Percentiles rank a stretch among this genome's conserved stretches.
Conservation (phyloP, 306 rosid species). For the Trifolium fragiferum region DNA sequence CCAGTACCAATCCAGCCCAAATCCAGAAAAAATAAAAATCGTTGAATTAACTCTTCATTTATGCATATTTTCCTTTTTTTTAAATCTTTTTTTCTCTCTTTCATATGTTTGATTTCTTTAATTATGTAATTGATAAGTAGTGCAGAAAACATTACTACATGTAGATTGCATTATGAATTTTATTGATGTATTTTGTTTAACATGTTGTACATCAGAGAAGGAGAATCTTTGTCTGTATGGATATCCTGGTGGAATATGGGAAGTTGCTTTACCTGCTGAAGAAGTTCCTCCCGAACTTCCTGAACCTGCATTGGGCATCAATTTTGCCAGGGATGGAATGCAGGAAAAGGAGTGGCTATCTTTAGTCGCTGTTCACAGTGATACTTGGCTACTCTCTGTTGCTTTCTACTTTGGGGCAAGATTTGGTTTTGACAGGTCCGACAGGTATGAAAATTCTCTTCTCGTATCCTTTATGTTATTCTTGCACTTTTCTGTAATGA, state of each 20-base stretch:
- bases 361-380: slow-evolving; percentile 53
- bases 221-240: slow-evolving; percentile 53
- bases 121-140: neutral
- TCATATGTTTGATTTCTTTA: slow-evolving; percentile 8
- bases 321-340: slow-evolving; percentile 54
- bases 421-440: slow-evolving; percentile 54
- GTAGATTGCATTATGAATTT: slow-evolving; percentile 13
- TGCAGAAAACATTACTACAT: neutral
- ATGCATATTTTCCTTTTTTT: neutral
- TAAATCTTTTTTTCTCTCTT: neutral
- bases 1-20: neutral
- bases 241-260: slow-evolving; percentile 44
- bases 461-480: neutral
- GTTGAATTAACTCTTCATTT: neutral
- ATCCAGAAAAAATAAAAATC: neutral
- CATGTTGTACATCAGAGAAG: slow-evolving; percentile 39
- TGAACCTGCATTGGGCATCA: slow-evolving; percentile 53
- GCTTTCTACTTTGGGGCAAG: slow-evolving; percentile 51
- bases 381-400: slow-evolving; percentile 49
- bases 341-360: slow-evolving; percentile 51
- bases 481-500: neutral
- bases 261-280: slow-evolving; percentile 49
- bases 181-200: slow-evolving; percentile 25
- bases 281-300: slow-evolving; percentile 57
- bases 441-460: slow-evolving; percentile 36